Evolutionary conservation across 306 rosid species (phyloP), one percentile per base, ranked within the genome.

Genomic region (Rosa multiflora): DNA sequence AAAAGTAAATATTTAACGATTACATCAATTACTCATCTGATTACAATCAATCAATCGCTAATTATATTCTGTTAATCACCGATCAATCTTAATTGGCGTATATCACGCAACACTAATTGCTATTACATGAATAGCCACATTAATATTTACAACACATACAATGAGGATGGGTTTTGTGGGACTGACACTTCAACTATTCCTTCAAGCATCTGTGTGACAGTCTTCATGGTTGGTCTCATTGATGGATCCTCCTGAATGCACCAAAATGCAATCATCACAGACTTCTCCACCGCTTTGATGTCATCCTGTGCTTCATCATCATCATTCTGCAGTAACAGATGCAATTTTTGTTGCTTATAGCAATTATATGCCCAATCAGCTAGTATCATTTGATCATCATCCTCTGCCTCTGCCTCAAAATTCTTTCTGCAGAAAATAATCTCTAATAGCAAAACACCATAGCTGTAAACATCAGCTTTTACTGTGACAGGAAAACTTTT

Each of bases 201-300:
- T 75, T 79, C 78, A 23, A 83, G 78, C 81, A 83, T 79, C 11
- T 29, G 69, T 5, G 10, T 75, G 18, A 82, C 77, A 17, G 9
- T 82, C 40, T 39, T 82, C 82, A 78, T 82, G 12, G 73, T 70
- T 13, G 83, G 86, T 71, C 86, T 53, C 0, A 6, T 35, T 8
- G 58, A 43, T 0, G 75, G 78, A 15, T 75, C 79, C 40, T 84
- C 83, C 8, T 83, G 83, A 37, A 79, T 63, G 49, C 83, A 83
- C 86, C 76, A 67, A 14, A 70, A 18, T 10, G 82, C 81, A 9
- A 68, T 49, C 76, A 43, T 72, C 69, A 72, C 69, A 29, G n/a
- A 47, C 42, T 11, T 80, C 67, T 80, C 64, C 29, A 73, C 17
- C 21, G 4, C 69, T 1, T 46, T 20, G 43, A 78, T 37, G 17